Percentiles rank a stretch among this genome's conserved stretches.
phyloP scores from a whole-genome alignment of 495 filamentous ascomycete genomes.

The Pseudoneurospora amorphoporcata region DNA sequence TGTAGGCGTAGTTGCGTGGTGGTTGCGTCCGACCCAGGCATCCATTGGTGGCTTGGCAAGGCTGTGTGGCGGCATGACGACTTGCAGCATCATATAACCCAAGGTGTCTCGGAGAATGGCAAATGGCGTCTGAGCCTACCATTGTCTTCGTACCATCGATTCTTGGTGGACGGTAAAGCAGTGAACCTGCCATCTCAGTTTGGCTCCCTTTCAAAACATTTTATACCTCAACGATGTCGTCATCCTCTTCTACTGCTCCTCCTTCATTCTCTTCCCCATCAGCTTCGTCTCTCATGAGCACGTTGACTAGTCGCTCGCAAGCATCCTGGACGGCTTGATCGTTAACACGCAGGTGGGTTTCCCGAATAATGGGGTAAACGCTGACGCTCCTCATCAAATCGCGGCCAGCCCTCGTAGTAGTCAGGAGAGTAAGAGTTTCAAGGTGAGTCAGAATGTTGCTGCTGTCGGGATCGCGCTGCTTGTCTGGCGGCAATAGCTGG shows the following conservation, averaged over 20 bases:
- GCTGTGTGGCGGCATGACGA: neutral
- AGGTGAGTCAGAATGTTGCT: constrained; percentile 75
- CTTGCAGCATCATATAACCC: neutral
- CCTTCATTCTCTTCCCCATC: constrained; percentile 54
- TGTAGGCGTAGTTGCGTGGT: neutral
- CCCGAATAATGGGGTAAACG: constrained; percentile 81
- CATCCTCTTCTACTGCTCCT: constrained; percentile 33
- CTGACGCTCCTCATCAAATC: constrained; percentile 62
- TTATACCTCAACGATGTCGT: constrained; percentile 35
- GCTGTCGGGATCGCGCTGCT: constrained; percentile 65
- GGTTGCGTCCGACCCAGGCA: neutral
- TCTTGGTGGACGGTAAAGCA: neutral
- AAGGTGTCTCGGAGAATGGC: neutral
- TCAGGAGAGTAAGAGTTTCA: constrained; percentile 76
- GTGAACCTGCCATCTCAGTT: neutral
- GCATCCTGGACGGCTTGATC: constrained; percentile 75
- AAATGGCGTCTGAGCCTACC: neutral
- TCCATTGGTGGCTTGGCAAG: neutral
- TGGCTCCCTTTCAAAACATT: neutral
- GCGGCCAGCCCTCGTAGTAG: constrained; percentile 65
- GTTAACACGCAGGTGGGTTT: constrained; percentile 69
- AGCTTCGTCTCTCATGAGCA: constrained; percentile 77
- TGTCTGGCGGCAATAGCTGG: constrained; percentile 79
- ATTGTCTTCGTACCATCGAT: neutral
- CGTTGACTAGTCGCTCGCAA: constrained; percentile 82